phyloP scores from a whole-genome alignment of 805 yeast genomes.

The Candida schatavii region DNA sequence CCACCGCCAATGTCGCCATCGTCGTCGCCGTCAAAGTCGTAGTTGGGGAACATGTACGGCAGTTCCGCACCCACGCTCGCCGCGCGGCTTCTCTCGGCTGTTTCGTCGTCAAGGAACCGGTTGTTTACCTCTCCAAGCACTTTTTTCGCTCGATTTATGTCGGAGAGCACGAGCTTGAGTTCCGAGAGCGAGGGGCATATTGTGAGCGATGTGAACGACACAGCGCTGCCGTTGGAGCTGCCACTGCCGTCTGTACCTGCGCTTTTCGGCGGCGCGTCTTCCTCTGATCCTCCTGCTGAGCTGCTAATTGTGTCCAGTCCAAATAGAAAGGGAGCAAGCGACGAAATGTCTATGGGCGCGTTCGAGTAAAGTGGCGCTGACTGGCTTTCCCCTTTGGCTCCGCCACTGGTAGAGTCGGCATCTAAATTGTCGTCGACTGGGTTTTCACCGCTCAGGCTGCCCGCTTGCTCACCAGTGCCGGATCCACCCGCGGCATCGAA shows the following conservation, averaged over 20 bases:
- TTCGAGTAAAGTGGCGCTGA: background rate
- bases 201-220: slow-evolving; percentile 24
- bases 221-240: too few relatives aligned
- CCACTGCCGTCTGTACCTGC: background rate
- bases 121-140: slow-evolving; percentile 40
- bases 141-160: slow-evolving; percentile 50
- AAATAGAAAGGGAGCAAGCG: background rate
- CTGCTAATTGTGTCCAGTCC: background rate
- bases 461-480: slow-evolving; percentile 15
- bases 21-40: slow-evolving; percentile 8
- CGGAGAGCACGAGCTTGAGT: slow-evolving; percentile 56
- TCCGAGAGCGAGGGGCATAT: slow-evolving; percentile 74
- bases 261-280: too few relatives aligned
- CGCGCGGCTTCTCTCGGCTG: slow-evolving; percentile 9
- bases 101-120: slow-evolving; percentile 18
- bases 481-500: slow-evolving; percentile 55
- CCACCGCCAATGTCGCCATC: slow-evolving; percentile 23
- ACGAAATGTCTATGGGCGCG: background rate
- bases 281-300: background rate
- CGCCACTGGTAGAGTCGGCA: background rate
- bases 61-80: slow-evolving; percentile 5
- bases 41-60: slow-evolving; percentile 6
- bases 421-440: slow-evolving; percentile 9
- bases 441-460: slow-evolving; percentile 9
- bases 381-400: background rate